A percentile compares a stretch with the other conserved stretches of the same genome.
Evolutionary conservation across 352 stramenopile genomes (phyloP).

Genomic region (Globisporangium cystogenes): DNA sequence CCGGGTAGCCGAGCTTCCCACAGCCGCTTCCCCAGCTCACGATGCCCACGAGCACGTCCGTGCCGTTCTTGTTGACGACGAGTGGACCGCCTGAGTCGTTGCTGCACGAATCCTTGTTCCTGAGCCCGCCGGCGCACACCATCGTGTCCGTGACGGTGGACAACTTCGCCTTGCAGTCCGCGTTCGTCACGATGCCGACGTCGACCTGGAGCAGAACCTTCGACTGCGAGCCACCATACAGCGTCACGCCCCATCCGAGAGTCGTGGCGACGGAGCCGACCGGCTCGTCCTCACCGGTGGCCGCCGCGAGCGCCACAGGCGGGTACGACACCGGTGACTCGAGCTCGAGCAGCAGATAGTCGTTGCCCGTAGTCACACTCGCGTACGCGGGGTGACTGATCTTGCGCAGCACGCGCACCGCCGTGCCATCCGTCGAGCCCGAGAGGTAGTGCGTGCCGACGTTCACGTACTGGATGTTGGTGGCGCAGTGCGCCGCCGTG

Average conservation of each 20-base stretch:
- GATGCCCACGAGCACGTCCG: constrained; percentile 39
- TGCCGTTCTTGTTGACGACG: constrained; percentile 16
- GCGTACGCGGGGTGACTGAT: constrained; percentile 46
- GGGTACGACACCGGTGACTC: constrained; percentile 22
- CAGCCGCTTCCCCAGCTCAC: constrained; percentile 61
- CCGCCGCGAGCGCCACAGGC: constrained; percentile 22
- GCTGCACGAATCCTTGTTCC: constrained; percentile 51
- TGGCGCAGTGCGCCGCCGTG: constrained; percentile 38
- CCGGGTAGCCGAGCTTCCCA: constrained; percentile 24
- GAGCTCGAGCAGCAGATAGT: constrained; percentile 55
- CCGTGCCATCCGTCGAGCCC: constrained; percentile 34
- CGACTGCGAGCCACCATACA: constrained; percentile 17
- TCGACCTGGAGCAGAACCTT: constrained; percentile 32
- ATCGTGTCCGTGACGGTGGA: constrained; percentile 32
- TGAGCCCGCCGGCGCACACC: constrained; percentile 48
- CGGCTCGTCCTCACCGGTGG: constrained; percentile 6
- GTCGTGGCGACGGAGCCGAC: constrained; percentile 6
- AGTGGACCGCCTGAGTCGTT: constrained; percentile 49
- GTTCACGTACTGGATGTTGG: constrained; percentile 30
- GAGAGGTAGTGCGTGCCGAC: constrained; percentile 54
- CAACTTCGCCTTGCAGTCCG: constrained; percentile 23
- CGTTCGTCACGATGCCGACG: constrained; percentile 39
- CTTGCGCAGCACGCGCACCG: constrained; percentile 36
- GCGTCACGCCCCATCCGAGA: constrained; percentile 26
- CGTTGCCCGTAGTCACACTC: constrained; percentile 20